Conservation (phyloP, 2,329 filamentous ascomycete genomes). For the Gremmenia infestans region DNA sequence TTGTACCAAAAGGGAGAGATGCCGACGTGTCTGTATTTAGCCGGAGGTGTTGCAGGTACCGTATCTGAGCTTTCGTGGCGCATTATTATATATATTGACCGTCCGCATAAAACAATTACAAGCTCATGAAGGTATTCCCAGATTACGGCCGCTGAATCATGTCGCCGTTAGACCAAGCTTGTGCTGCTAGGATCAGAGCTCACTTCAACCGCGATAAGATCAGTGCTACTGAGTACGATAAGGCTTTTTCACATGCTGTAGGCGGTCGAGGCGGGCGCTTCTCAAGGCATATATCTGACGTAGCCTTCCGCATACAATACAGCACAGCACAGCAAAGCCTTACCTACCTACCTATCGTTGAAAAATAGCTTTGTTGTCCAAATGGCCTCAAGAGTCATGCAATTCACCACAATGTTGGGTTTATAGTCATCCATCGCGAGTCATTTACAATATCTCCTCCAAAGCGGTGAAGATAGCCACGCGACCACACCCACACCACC, state of each 20-base stretch:
- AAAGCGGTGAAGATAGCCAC: slow-evolving; percentile 1
- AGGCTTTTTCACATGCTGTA: neutral
- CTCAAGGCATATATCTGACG: neutral
- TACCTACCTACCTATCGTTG: neutral
- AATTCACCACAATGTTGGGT: too few species aligned
- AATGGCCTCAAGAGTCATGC: too few species aligned
- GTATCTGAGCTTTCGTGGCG: slow-evolving; percentile 3
- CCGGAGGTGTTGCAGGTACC: slow-evolving; percentile 2
- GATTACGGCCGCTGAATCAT: neutral
- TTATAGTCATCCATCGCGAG: neutral
- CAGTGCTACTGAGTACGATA: neutral
- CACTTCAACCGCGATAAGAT: too few species aligned
- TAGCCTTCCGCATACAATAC: neutral
- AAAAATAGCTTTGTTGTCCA: too few species aligned
- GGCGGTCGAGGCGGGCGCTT: neutral
- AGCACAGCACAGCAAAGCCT: neutral
- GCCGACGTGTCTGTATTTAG: slow-evolving; percentile 11
- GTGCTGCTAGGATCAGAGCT: neutral
- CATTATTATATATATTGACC: slow-evolving; percentile 9
- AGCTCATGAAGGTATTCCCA: slow-evolving; percentile 1
- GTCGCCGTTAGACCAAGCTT: slow-evolving; percentile 17
- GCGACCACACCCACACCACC: slow-evolving; percentile 13
- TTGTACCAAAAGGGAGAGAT: slow-evolving; percentile 6
- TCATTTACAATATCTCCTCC: neutral
- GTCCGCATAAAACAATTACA: neutral